Base-by-base conservation (phyloP, 371 early-diverging fungal species). In the Batkoa obscura region DNA sequence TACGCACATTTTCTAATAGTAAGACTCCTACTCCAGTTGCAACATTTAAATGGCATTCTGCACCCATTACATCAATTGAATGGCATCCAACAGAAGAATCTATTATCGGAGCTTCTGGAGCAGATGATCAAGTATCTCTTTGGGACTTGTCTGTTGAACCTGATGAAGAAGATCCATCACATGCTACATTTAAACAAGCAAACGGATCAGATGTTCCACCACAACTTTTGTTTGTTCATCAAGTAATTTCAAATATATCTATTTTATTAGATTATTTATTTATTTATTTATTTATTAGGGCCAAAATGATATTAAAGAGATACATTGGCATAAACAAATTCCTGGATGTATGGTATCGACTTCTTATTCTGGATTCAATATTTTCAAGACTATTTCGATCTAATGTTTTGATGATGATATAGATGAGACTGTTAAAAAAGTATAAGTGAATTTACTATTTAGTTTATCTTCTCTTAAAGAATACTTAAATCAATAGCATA, bases 71-170 rank as follows among this genome's bases (percentile, higher is more conserved):
- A 2, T 90, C 93, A 8, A 88, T 97, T 59, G 95, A 97, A 69
- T 97, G 96, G 96, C 84, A 88, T 60, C 92, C 94, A 4, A 76
- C 73, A 1, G 97, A 97, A 62, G 84, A 85, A 58, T 92, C 94
- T 10, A 80, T 91, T 13, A 64, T 94, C 48, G 91, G 83, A n/a
- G 94, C 88, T 8, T 69, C 89, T 4, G 93, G 94, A 9, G 92
- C 87, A 9, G 97, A 97, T 65, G 86, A 97, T 62, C 95, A 94
- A 72, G 64, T 92, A 37, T 90, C 95, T n/a, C 62, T 95, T 32
- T 97, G 97, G 97, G 97, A 97, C 69, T 72, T 94, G 42, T 86
- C 93, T 2, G 86, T 95, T 10, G 97, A 97, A 68, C 78, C 81
- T 37, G 95, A 93, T 66, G 74, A 83, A 2, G 94, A 94, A 69